Base-by-base conservation (phyloP, 495 filamentous ascomycete genomes). In the Lasiosphaeris hirsuta region DNA sequence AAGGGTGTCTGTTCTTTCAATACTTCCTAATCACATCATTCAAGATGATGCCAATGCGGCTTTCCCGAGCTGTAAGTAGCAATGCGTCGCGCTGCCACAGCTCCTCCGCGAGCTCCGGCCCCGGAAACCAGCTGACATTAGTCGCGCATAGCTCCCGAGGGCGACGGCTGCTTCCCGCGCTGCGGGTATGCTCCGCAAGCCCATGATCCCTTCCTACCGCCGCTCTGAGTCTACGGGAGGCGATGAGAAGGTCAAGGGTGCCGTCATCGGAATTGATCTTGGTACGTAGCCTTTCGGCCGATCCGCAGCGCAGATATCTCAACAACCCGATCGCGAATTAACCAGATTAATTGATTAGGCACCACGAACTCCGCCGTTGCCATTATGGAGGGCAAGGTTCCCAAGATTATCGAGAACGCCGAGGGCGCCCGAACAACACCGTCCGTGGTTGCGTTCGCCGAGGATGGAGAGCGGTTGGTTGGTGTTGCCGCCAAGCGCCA, bases 401-500 rank as follows among this genome's bases (percentile, higher is more conserved):
- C 94, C 54, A 90, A 87, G 74, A 97, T 98, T 69, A 97, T 98
- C 74, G 94, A 97, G 78, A 98, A 98, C 82, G 72, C 92, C 23
- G 59, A 65, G 54, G 92, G 94, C 85, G 88, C 90, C 56, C 85
- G 94, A 64, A 98, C 94, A 72, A 98, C 94, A 37, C 94, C 94
- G 39, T 98, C 94, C 14, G 92, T 96, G 35, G 93, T 98, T 62
- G 94, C 90, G 65, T 97, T 98, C 77, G 89, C 94, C 43, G 86
- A 96, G 78, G 92, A 96, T 75, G 95, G 95, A 57, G 94, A 98
- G 83, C 89, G 95, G 60, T 78, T 98, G 56, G 94, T 98, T 62
- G 94, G 94, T 88, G 91, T 97, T 64, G 90, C 94, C 48, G 94
- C 94, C 61, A 98, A 98, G 85, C 93, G 94, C 70, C 94, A 98